Percentiles rank a stretch among this genome's conserved stretches.
These are phyloP conservation scores for Cucurbitaria berberidis DNA, from an alignment of 2,329 filamentous ascomycete species.

Conservation along the genomic window DNA sequence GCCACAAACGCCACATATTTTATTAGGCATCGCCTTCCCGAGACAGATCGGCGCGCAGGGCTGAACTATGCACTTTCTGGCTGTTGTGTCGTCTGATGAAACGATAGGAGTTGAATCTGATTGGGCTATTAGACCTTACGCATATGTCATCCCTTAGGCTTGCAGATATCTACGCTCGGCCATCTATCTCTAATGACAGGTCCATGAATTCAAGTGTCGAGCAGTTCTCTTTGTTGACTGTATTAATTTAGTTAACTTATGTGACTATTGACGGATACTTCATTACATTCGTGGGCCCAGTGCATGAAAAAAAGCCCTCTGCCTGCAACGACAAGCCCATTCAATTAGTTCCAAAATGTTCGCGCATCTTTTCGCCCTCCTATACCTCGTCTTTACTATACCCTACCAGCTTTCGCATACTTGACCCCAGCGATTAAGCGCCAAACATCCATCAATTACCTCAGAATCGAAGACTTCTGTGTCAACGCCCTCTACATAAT, in stretches of 20 bases:
- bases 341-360: not conserved
- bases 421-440: not conserved
- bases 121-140: not conserved
- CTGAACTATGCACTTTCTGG: not conserved
- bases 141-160: not conserved
- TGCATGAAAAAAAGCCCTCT: too few relatives aligned
- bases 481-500: not conserved
- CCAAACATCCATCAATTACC: not conserved
- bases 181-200: too few relatives aligned
- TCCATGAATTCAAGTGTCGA: not conserved
- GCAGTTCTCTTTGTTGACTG: not conserved
- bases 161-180: not conserved
- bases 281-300: too few relatives aligned
- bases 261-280: too few relatives aligned
- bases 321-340: not conserved
- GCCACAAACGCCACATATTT: not conserved
- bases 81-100: not conserved
- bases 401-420: not conserved
- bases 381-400: not conserved
- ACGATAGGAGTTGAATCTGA: not conserved
- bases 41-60: not conserved
- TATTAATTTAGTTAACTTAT: too few relatives aligned
- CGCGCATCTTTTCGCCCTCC: not conserved
- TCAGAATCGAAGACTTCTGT: not conserved
- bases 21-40: not conserved